A percentile compares a stretch with the other conserved stretches of the same genome.
Evolutionary conservation across 108 stramenopile species (phyloP).

Genomic region (Cyclotella baltica): DNA sequence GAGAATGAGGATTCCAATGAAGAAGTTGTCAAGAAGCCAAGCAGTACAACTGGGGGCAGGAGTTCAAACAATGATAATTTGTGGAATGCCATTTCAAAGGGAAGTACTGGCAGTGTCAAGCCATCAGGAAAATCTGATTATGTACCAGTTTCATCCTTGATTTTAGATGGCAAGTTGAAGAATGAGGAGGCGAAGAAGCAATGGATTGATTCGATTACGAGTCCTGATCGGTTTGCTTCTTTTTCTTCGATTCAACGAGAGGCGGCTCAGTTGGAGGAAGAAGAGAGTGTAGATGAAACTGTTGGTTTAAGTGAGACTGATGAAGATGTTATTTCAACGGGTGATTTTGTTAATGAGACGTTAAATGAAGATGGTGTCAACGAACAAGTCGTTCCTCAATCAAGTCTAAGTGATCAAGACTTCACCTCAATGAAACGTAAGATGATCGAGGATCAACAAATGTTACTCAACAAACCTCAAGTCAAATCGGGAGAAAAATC

Average conservation of each 20-base stretch:
- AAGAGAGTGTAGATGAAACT: constrained; percentile 12
- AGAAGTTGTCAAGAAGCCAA: neutral
- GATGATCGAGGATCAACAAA: constrained; percentile 40
- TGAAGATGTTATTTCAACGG: too few species aligned
- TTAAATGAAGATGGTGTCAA: neutral
- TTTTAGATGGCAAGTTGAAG: constrained; percentile 46
- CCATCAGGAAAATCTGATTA: constrained; percentile 2
- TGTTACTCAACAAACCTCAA: constrained; percentile 23
- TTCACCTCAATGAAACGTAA: constrained; percentile 43
- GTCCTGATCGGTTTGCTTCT: constrained; percentile 61
- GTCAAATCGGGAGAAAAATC: constrained; percentile 17
- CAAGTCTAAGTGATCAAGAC: constrained; percentile 10
- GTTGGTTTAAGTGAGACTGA: too few species aligned
- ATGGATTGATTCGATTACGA: constrained; percentile 64
- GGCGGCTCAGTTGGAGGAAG: constrained; percentile 14
- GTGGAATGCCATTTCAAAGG: constrained; percentile 49
- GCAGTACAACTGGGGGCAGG: constrained; percentile 3
- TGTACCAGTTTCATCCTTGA: constrained; percentile 29
- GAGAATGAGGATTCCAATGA: constrained; percentile 23
- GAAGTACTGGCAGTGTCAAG: neutral
- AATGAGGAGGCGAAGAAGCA: constrained; percentile 57
- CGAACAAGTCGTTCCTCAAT: constrained; percentile 3
- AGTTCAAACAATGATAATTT: constrained; percentile 46
- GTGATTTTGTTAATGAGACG: too few species aligned
- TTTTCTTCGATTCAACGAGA: constrained; percentile 40